Base-by-base conservation (phyloP, 495 filamentous ascomycete genomes). In the Hyaloscypha finlandica region DNA sequence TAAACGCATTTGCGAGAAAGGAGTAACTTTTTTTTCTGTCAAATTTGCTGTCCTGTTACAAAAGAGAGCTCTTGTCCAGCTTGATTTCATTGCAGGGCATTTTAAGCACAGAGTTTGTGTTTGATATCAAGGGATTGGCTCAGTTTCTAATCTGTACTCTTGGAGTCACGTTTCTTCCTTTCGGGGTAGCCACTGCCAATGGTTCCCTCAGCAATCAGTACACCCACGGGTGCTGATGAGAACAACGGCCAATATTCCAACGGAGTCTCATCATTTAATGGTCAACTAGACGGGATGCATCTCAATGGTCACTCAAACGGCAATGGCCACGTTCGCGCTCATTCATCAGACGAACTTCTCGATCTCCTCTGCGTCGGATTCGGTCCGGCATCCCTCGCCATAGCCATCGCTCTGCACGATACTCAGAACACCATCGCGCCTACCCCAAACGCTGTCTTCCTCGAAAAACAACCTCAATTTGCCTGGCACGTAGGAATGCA, bases 401-500 rank as follows among this genome's bases (percentile, higher is more conserved):
- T 97, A 62, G 94, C 91, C 11, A 88, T 97, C 59, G 94, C 94
- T 8, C 82, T 97, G 31, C 88, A 95, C 74, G 94, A 99, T 76
- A 79, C 68, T 62, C 83, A 81, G 71, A 64, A 74, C 29, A 68
- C 70, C 20, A 66, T 48, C 68, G 54, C 48, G 52, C 53, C 31
- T 1, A 16, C 25, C 3, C 92, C 90, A 35, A 92, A 90, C 71
- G 88, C 94, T 4, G 81, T 89, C 51, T 97, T 97, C 78, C 76
- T 97, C 25, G 94, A 97, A 79, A 88, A 89, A 67, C 94, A 99
- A 79, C 73, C 81, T 29, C 79, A 85, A 52, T 99, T 97, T 72
- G 85, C 88, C 59, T 97, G 94, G 94, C 94, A 99, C 76, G 86
- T 90, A 3, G 94, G 94, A 42, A 99, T 99, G 94, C 84, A 97